These are phyloP conservation scores for Excoecaria agallocha DNA, from an alignment of 345 rosid species.

Conservation along the genomic window DNA sequence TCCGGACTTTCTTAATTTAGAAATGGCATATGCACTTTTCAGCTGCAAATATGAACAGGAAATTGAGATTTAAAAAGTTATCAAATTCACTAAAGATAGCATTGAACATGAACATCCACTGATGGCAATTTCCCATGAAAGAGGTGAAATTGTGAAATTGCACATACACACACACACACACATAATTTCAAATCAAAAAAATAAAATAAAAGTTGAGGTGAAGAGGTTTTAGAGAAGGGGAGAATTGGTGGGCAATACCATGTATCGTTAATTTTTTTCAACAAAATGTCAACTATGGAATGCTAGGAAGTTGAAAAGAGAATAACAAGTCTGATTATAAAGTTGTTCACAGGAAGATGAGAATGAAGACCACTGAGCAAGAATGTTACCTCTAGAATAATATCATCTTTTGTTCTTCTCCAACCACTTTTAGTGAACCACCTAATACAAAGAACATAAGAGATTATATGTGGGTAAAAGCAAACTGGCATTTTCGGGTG, in stretches of 20 bases:
- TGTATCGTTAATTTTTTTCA: background rate
- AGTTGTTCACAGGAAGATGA: background rate
- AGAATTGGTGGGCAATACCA: background rate
- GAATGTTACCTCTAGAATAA: conserved; percentile 59
- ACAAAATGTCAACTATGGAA: background rate
- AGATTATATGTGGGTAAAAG: background rate
- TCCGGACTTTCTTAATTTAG: conserved; percentile 81
- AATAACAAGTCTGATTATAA: background rate
- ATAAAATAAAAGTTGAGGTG: background rate
- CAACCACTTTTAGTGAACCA: conserved; percentile 87
- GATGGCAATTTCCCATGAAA: background rate
- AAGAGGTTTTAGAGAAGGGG: background rate
- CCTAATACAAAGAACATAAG: conserved; percentile 40
- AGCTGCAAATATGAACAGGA: conserved; percentile 45
- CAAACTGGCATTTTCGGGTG: background rate
- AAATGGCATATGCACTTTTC: conserved; percentile 79
- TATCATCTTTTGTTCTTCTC: conserved; percentile 85
- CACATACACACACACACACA: background rate
- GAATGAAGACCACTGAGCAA: conserved; percentile 8
- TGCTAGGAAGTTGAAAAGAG: background rate
- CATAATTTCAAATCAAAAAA: background rate
- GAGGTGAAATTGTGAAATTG: background rate
- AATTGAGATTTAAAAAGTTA: conserved; percentile 5
- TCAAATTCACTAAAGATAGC: background rate
- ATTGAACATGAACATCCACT: background rate